Evolutionary conservation across 2,329 filamentous ascomycete genomes (phyloP).

Genomic region (Neopestalotiopsis clavispora): DNA sequence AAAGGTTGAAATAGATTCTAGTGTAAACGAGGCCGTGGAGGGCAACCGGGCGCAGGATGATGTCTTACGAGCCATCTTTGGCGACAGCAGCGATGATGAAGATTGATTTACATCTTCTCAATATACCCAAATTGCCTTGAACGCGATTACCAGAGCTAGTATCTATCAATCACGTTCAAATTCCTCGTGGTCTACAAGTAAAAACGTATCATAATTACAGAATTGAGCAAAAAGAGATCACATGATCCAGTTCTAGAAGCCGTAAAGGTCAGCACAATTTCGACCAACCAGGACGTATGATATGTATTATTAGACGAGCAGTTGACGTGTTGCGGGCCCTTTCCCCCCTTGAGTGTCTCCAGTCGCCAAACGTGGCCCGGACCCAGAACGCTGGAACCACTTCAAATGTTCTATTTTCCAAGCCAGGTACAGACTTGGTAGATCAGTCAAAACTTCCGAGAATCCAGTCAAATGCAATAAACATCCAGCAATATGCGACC

Average conservation of each 20-base stretch:
- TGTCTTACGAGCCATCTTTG: slow-evolving; percentile 92
- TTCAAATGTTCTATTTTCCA: not conserved
- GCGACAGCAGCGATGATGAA: slow-evolving; percentile 77
- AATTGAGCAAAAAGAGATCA: too few relatives aligned
- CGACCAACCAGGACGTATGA: too few relatives aligned
- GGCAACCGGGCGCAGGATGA: slow-evolving; percentile 76
- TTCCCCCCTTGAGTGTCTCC: not conserved
- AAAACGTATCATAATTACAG: too few relatives aligned
- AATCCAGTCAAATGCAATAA: not conserved
- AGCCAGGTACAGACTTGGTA: not conserved
- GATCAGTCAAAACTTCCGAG: not conserved
- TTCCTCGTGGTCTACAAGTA: too few relatives aligned
- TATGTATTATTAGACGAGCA: too few relatives aligned
- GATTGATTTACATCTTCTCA: slow-evolving; percentile 28
- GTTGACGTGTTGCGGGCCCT: not conserved
- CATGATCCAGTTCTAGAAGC: too few relatives aligned
- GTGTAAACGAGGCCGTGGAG: slow-evolving; percentile 80
- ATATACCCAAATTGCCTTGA: not conserved
- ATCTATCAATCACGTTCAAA: too few relatives aligned
- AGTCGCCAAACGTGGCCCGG: not conserved
- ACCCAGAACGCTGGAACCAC: not conserved
- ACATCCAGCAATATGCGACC: not conserved
- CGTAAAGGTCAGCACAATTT: too few relatives aligned
- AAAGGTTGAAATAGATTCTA: slow-evolving; percentile 63
- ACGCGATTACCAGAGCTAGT: too few relatives aligned